Evolutionary conservation across 139 green algal species (phyloP).

Genomic region (Bryopsis sp.): DNA sequence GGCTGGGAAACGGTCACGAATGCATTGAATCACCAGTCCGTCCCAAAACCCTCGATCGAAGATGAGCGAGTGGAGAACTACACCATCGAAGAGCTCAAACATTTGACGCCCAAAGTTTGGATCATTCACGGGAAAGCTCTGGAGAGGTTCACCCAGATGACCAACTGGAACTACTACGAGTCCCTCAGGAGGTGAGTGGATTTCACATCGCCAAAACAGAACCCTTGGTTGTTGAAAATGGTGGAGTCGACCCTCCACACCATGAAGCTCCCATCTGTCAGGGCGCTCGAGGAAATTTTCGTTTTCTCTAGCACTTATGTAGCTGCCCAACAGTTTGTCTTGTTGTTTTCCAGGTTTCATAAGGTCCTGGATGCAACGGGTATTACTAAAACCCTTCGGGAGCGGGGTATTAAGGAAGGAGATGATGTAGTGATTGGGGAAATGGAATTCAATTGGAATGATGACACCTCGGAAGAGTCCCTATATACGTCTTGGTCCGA

Average conservation of each 20-base stretch:
- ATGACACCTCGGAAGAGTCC: not conserved
- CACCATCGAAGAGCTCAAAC: slow-evolving; percentile 33
- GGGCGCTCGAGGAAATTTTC: too few species aligned
- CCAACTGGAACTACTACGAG: slow-evolving; percentile 93
- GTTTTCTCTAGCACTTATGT: not conserved
- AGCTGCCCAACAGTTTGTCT: not conserved
- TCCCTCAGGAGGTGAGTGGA: slow-evolving; percentile 43
- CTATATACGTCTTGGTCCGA: not conserved
- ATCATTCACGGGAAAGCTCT: slow-evolving; percentile 57
- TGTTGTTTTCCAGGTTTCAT: not conserved
- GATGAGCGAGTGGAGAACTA: slow-evolving; percentile 49
- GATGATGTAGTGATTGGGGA: slow-evolving; percentile 4
- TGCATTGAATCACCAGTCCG: slow-evolving; percentile 3
- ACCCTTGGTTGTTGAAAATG: too few species aligned
- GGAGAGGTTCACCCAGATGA: slow-evolving; percentile 83
- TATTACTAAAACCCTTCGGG: not conserved
- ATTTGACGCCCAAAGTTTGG: slow-evolving; percentile 21
- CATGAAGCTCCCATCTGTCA: too few species aligned
- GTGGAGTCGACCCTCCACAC: too few species aligned
- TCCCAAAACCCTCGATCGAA: not conserved
- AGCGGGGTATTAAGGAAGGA: not conserved
- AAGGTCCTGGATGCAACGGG: slow-evolving; percentile 4
- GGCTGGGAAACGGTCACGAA: not conserved
- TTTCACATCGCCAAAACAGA: too few species aligned
- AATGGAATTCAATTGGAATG: slow-evolving; percentile 3